Evolutionary conservation across 2,329 filamentous ascomycete species (phyloP), one percentile per base, ranked within the genome.

Genomic region (Acrodontium crateriforme): DNA sequence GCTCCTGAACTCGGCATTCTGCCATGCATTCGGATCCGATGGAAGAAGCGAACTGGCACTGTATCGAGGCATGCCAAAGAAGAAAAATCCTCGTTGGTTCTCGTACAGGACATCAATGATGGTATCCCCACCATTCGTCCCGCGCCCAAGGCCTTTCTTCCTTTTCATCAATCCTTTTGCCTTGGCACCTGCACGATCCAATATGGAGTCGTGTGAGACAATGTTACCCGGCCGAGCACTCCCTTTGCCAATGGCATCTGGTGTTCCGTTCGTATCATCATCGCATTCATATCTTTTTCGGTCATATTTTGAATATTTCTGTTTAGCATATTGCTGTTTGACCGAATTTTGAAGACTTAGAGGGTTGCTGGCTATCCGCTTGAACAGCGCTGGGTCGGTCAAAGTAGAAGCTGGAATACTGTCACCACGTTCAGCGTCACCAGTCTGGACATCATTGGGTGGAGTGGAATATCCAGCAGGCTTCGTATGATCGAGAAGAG

Each of bases 91-190:
- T 32, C 89, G 71, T 58, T 98, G 81, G 48, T 98, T 98, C 53
- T 98, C 89, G 54, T 92, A 95, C 0, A 98, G 63, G 4, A 95
- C 70, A 38, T 98, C 89, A 35, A 95, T 73, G 16, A 70, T 75
- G 2, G 49, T 51, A 24, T 59, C 53, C 14, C 53, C 48, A 10
- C 59, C 55, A 14, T 50, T 40, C 15, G 28, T 18, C 9, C 45
- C 41, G 16, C 41, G 39, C 17, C 45, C 38, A 13, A 38, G 46
- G 25, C 38, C 50, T 9, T 35, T 23, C 31, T 50, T 54, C 18
- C 46, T 43, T 25, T 45, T 47, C 26, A 52, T 27, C 4, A 49
- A 18, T 6, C 35, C 39, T 12, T 38, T 44, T 21, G 34, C 35
- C 25, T 41, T 28, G 32, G 47, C 24, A 24, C 40, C 42, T 8